phyloP scores from a whole-genome alignment of 768 basidiomycete genomes.

The Suillus spraguei region DNA sequence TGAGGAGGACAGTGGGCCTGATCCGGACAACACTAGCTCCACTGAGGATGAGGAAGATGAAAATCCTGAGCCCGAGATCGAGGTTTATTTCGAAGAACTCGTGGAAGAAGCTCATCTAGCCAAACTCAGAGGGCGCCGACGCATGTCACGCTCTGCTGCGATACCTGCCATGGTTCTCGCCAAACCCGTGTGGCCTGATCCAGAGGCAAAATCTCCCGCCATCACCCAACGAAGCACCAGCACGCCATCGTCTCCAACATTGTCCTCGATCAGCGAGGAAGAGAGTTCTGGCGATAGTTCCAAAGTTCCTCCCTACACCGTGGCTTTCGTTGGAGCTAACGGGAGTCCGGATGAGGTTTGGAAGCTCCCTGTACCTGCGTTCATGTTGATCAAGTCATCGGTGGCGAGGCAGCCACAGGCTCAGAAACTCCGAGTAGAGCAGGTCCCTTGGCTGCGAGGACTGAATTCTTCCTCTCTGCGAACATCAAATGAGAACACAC shows the following conservation, averaged over 20 bases:
- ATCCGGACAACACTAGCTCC: background rate
- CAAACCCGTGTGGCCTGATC: background rate
- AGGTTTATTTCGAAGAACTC: constrained; percentile 7
- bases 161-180: background rate
- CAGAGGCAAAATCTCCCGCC: background rate
- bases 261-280: constrained; percentile 1
- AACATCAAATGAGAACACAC: too few relatives aligned
- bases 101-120: constrained; percentile 2
- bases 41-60: constrained; percentile 6
- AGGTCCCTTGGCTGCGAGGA: constrained; percentile 8
- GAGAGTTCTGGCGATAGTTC: background rate
- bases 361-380: constrained; percentile 5
- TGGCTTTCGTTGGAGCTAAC: constrained; percentile 5
- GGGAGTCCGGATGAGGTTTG: constrained; percentile 6
- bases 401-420: constrained; percentile 6
- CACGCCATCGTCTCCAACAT: background rate
- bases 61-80: constrained; percentile 2
- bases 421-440: constrained; percentile 6
- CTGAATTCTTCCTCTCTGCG: background rate
- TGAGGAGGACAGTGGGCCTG: background rate
- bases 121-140: constrained; percentile 3
- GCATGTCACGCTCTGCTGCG: background rate
- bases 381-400: constrained; percentile 6
- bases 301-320: constrained; percentile 1
- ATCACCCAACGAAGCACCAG: background rate